A percentile compares a stretch with the other conserved stretches of the same genome.
These are phyloP conservation scores for Suzukiozyma palmioleophila DNA, from an alignment of 1,139 yeast genomes.

Conservation along the genomic window DNA sequence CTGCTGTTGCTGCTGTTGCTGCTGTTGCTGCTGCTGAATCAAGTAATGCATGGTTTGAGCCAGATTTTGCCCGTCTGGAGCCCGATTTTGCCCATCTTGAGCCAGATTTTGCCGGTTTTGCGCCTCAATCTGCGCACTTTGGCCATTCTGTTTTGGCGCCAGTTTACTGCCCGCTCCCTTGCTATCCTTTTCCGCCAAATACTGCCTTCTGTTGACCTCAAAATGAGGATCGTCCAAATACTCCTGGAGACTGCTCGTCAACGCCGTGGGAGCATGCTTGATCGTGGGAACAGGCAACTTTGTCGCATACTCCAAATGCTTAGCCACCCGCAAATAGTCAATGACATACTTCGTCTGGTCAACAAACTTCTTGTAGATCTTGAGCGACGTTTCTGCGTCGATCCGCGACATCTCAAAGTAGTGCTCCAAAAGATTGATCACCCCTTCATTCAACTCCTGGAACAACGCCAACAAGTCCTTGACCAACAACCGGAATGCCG, in stretches of 20 bases:
- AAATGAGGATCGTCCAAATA: slow-evolving; percentile 84
- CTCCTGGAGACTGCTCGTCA: slow-evolving; percentile 82
- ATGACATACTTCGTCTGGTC: slow-evolving; percentile 86
- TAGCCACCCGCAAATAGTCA: slow-evolving; percentile 81
- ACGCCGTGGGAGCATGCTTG: slow-evolving; percentile 94
- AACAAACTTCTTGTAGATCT: slow-evolving; percentile 79
- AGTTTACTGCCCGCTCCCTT: slow-evolving; percentile 15
- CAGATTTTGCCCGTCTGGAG: slow-evolving; percentile 6
- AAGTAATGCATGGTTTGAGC: not conserved
- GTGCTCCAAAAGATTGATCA: slow-evolving; percentile 85
- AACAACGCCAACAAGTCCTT: slow-evolving; percentile 81
- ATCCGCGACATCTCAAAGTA: slow-evolving; percentile 85
- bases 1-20: slow-evolving; percentile 11
- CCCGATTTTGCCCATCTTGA: slow-evolving; percentile 1
- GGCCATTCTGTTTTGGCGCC: slow-evolving; percentile 7
- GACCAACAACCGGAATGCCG: slow-evolving; percentile 81
- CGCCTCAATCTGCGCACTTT: slow-evolving; percentile 12
- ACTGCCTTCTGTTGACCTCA: slow-evolving; percentile 74
- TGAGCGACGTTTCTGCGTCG: slow-evolving; percentile 85
- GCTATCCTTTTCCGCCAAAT: slow-evolving; percentile 52
- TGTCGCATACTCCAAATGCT: slow-evolving; percentile 80
- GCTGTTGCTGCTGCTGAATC: slow-evolving; percentile 11
- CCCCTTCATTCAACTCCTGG: slow-evolving; percentile 92
- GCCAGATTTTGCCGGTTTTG: slow-evolving; percentile 7
- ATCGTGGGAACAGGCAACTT: slow-evolving; percentile 92